A percentile compares a stretch with the other conserved stretches of the same genome.
Evolutionary conservation across 495 filamentous ascomycete species (phyloP).

Genomic region (Penicillium cataractarum): DNA sequence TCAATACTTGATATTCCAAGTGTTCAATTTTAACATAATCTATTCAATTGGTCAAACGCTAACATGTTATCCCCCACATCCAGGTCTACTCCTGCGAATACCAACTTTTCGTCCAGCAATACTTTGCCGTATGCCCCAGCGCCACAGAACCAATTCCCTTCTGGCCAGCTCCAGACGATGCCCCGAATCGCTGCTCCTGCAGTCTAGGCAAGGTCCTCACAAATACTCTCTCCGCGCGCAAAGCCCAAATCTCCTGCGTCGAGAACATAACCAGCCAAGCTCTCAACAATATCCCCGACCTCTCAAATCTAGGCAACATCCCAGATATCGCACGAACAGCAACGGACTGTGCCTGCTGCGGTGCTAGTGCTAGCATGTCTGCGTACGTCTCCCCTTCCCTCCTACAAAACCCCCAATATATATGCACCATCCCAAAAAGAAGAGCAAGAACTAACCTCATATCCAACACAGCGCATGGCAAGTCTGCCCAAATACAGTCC

Average conservation of each 20-base stretch:
- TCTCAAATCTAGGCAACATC: constrained; percentile 19
- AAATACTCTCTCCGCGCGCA: constrained; percentile 27
- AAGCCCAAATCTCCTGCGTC: constrained; percentile 28
- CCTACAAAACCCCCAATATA: background rate
- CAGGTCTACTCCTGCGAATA: constrained; percentile 42
- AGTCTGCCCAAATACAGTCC: constrained; percentile 31
- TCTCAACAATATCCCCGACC: constrained; percentile 15
- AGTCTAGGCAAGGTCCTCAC: constrained; percentile 33
- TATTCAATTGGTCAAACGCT: background rate
- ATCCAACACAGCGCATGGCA: constrained; percentile 24
- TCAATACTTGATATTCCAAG: too few relatives aligned
- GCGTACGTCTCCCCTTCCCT: constrained; percentile 19
- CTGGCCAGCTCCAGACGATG: constrained; percentile 38
- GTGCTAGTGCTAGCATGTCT: constrained; percentile 35
- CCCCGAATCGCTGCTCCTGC: constrained; percentile 39
- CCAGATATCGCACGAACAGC: constrained; percentile 25
- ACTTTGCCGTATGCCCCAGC: constrained; percentile 35
- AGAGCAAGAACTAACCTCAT: background rate
- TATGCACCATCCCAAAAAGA: too few relatives aligned
- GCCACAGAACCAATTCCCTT: constrained; percentile 36
- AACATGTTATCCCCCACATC: background rate
- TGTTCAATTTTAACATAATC: background rate
- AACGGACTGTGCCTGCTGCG: constrained; percentile 33
- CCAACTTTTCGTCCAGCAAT: constrained; percentile 39
- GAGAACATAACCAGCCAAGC: constrained; percentile 25